These are phyloP conservation scores for Penicillium sp. DNA, from an alignment of 2,329 filamentous ascomycete species.

Conservation along the genomic window DNA sequence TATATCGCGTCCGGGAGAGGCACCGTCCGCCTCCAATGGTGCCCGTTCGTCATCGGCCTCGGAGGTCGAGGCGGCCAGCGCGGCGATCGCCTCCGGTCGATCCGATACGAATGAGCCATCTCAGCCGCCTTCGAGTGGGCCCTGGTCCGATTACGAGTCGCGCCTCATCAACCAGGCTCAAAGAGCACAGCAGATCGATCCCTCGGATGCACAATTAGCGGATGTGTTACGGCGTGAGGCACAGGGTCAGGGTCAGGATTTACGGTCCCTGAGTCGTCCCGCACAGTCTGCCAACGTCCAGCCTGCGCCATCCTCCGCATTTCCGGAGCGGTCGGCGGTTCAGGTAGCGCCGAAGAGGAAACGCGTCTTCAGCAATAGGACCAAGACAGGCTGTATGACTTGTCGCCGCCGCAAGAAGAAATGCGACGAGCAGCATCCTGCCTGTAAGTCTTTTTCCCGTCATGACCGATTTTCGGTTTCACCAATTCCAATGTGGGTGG, in stretches of 20 bases:
- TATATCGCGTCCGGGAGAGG: constrained; percentile 37
- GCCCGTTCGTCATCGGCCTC: constrained; percentile 16
- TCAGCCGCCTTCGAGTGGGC: constrained; percentile 26
- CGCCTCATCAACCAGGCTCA: constrained; percentile 46
- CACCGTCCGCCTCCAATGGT: constrained; percentile 22
- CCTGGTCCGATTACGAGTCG: constrained; percentile 41
- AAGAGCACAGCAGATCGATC: constrained; percentile 42
- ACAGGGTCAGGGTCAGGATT: constrained; percentile 35
- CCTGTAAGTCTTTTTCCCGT: constrained; percentile 60
- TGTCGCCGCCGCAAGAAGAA: constrained; percentile 94
- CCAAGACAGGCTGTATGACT: constrained; percentile 92
- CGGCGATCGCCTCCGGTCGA: constrained; percentile 22
- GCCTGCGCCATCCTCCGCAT: constrained; percentile 31
- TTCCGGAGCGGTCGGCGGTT: constrained; percentile 33
- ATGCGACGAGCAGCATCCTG: constrained; percentile 88
- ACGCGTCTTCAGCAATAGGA: constrained; percentile 77
- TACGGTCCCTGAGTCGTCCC: constrained; percentile 34
- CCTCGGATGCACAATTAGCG: constrained; percentile 50
- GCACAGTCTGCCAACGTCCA: constrained; percentile 34
- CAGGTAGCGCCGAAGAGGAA: constrained; percentile 46
- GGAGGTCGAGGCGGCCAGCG: constrained; percentile 18
- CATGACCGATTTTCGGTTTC: constrained; percentile 9
- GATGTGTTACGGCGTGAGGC: constrained; percentile 51
- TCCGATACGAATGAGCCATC: constrained; percentile 31
- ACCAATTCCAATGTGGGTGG: not conserved